These are phyloP conservation scores for Macrolepiota dolichaula DNA, from an alignment of 768 basidiomycete species.

Conservation along the genomic window DNA sequence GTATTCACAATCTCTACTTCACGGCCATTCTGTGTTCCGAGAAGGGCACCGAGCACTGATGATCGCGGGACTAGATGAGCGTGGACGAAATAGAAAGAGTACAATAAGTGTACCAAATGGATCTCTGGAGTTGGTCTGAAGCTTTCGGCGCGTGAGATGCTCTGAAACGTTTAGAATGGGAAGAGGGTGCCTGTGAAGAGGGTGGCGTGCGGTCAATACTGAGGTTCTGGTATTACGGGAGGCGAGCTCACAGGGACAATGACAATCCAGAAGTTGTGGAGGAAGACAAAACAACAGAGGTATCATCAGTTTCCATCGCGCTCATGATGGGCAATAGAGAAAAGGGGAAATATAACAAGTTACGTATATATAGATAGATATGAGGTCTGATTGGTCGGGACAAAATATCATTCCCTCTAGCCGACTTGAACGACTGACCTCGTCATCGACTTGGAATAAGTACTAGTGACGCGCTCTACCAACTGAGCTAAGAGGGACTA, in stretches of 20 bases:
- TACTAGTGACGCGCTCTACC: conserved; percentile 58
- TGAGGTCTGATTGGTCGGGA: no score
- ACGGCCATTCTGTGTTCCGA: conserved; percentile 91
- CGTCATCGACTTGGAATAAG: conserved; percentile 19
- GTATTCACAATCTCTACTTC: conserved; percentile 97
- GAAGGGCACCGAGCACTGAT: conserved; percentile 85
- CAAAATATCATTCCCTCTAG: conserved; percentile 25
- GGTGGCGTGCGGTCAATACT: conserved; percentile 14
- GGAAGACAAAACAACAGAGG: conserved; percentile 70
- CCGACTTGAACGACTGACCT: conserved; percentile 35
- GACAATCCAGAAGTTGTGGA: conserved; percentile 72
- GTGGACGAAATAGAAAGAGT: conserved; percentile 1
- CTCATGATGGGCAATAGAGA: conserved; percentile 29
- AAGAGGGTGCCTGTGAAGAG: conserved; percentile 75
- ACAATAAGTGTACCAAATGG: conserved; percentile 57
- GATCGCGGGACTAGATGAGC: conserved; percentile 4
- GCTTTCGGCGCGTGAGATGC: conserved; percentile 81
- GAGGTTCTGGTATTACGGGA: background rate
- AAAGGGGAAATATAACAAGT: background rate
- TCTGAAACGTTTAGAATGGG: conserved; percentile 97
- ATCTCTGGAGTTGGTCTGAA: conserved; percentile 57
- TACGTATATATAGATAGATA: background rate
- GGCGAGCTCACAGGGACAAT: conserved; percentile 59
- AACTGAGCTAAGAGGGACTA: conserved; percentile 51
- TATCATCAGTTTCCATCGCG: conserved; percentile 79